Evolutionary conservation across 1,284 basidiomycete genomes (phyloP).

Genomic region (Ceratobasidium theobromae): DNA sequence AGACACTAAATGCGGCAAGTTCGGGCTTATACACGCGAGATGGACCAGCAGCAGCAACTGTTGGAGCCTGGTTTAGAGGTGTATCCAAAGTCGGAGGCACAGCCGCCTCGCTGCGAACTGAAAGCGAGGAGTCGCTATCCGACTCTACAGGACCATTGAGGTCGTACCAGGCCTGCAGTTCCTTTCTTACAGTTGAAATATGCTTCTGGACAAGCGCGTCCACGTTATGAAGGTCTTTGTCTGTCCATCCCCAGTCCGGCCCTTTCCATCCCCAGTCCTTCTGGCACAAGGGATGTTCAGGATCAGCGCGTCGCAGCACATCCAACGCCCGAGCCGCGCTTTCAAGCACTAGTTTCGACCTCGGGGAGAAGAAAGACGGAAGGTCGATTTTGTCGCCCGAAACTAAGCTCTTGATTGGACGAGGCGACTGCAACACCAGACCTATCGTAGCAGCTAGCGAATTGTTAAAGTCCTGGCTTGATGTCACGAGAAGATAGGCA

Average conservation of each 20-base stretch:
- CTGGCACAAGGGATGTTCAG: slow-evolving; percentile 57
- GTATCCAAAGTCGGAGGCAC: background rate
- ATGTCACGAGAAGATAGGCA: slow-evolving; percentile 1
- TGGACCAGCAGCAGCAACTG: background rate
- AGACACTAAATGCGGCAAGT: slow-evolving; percentile 56
- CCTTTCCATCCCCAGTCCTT: slow-evolving; percentile 47
- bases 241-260: slow-evolving; percentile 57
- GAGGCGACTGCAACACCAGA: background rate
- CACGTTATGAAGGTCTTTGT: slow-evolving; percentile 49
- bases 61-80: background rate
- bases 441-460: slow-evolving; percentile 10
- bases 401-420: background rate
- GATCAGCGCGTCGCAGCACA: slow-evolving; percentile 60
- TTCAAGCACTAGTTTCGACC: background rate
- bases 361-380: slow-evolving; percentile 6
- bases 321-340: slow-evolving; percentile 54
- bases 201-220: slow-evolving; percentile 26
- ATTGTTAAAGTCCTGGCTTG: slow-evolving; percentile 15
- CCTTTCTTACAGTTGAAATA: background rate
- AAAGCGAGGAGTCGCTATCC: background rate
- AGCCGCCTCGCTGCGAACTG: background rate
- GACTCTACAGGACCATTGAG: background rate
- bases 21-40: slow-evolving; percentile 41
- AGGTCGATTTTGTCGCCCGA: background rate
- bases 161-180: background rate